These are phyloP conservation scores for Hyphopichia buzzinii DNA, from an alignment of 1,139 yeast species.

Conservation along the genomic window DNA sequence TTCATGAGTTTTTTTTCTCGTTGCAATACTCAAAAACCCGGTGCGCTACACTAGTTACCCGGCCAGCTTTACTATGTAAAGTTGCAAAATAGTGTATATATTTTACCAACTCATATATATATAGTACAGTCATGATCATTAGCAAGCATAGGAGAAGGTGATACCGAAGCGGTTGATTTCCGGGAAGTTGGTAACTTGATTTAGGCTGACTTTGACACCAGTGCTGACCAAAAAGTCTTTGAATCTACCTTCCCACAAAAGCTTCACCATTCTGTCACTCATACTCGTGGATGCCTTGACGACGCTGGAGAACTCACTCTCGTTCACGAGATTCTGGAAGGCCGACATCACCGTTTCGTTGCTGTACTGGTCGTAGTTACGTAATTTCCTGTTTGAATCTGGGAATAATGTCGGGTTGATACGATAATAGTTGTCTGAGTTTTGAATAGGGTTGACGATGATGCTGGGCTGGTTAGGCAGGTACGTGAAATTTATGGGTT, in stretches of 20 bases:
- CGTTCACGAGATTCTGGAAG: conserved; percentile 51
- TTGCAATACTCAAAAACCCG: too few species aligned
- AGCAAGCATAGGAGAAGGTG: conserved; percentile 39
- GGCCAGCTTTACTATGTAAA: too few species aligned
- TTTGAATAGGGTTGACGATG: conserved; percentile 23
- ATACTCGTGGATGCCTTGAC: conserved; percentile 73
- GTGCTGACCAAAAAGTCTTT: conserved; percentile 78
- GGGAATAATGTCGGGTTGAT: conserved; percentile 25
- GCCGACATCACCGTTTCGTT: conserved; percentile 49
- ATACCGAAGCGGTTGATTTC: conserved; percentile 40
- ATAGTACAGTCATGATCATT: conserved; percentile 5
- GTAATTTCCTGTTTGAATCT: conserved; percentile 4
- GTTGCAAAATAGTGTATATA: too few species aligned
- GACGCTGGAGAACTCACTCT: conserved; percentile 64
- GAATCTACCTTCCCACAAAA: conserved; percentile 87
- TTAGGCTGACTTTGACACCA: conserved; percentile 55
- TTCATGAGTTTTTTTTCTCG: not conserved
- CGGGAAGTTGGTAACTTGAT: conserved; percentile 29
- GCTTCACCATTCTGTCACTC: conserved; percentile 55
- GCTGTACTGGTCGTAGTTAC: conserved; percentile 12
- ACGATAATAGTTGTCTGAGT: conserved; percentile 23
- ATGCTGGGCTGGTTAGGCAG: conserved; percentile 5
- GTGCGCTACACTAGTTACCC: not conserved
- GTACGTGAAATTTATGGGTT: conserved; percentile 4
- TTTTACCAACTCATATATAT: too few species aligned